Evolutionary conservation across 1,284 basidiomycete genomes (phyloP), one percentile per base, ranked within the genome.

Genomic region (Ustilago sp.): DNA sequence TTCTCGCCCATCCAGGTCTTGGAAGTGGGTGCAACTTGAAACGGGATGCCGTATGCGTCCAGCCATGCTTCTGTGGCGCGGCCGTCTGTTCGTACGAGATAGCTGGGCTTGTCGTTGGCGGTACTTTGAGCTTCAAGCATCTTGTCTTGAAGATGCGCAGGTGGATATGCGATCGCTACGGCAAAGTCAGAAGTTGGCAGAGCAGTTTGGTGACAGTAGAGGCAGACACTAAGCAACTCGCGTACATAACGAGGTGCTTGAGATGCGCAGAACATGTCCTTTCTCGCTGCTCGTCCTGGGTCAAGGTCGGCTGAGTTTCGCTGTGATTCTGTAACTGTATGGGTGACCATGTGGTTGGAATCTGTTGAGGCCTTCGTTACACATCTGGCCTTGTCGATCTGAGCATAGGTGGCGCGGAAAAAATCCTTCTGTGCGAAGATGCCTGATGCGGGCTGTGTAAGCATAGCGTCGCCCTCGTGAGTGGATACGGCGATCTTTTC

Each of bases 401-500:
- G 71, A 2, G 59, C 32, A 0, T 62, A 19, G 1, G 59, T 17
- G 17, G 62, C 62, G 8, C 73, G 73, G 32, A 70, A 68, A 11
- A 41, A 36, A 28, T 75, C 64, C 39, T 59, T 61, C 39, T 77
- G 74, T 4, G 70, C 70, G 61, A 69, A 77, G 38, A 77, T 76
- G 48, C 70, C 74, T n/a, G 74, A 63, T 9, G 9, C 15, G 8
- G 68, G 68, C n/a, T 75, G 53, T 15, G 51, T 53, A 15, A 72
- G 74, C 57, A 73, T 68, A 11, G 58, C 56, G 32, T 62, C 59
- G 13, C 65, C 50, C 12, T 63, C 61, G 8, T 67, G 64, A 1
- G 57, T 38, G 2, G 70, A 67, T 5, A 73, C 51, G 23, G 64
- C 60, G 5, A 80, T 68, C 41, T 66, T 63, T 38, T 81, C 91